Evolutionary conservation across 2,329 filamentous ascomycete genomes (phyloP).

Genomic region (Keithomyces neogunnii): DNA sequence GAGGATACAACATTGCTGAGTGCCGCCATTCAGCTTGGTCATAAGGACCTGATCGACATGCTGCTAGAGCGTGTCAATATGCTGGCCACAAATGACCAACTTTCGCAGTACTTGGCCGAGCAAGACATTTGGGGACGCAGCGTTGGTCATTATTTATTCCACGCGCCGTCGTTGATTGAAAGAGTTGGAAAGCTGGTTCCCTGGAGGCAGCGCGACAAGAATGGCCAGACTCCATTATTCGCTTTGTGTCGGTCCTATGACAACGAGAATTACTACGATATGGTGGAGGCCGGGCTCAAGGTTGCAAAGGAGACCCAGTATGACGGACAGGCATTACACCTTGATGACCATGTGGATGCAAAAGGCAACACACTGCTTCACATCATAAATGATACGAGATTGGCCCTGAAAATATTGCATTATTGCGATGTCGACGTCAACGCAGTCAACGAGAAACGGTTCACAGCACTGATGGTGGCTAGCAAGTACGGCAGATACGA

Average conservation of each 20-base stretch:
- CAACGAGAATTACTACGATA: slow-evolving; percentile 73
- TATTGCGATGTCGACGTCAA: slow-evolving; percentile 94
- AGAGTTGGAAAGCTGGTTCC: slow-evolving; percentile 70
- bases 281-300: slow-evolving; percentile 76
- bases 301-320: slow-evolving; percentile 67
- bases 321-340: slow-evolving; percentile 71
- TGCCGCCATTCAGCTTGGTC: slow-evolving; percentile 79
- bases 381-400: slow-evolving; percentile 77
- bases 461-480: slow-evolving; percentile 94
- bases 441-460: slow-evolving; percentile 87
- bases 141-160: slow-evolving; percentile 92
- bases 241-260: slow-evolving; percentile 94
- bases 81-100: slow-evolving; percentile 42
- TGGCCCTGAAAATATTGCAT: slow-evolving; percentile 68
- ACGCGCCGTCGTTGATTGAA: slow-evolving; percentile 72
- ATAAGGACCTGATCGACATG: slow-evolving; percentile 64
- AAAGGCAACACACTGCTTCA: slow-evolving; percentile 96
- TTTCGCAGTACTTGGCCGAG: slow-evolving; percentile 60
- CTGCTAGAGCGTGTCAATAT: slow-evolving; percentile 64
- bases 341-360: slow-evolving; percentile 85
- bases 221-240: slow-evolving; percentile 95
- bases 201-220: slow-evolving; percentile 88
- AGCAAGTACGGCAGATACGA: slow-evolving; percentile 97
- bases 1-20: slow-evolving; percentile 85
- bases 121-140: slow-evolving; percentile 84